Base-by-base conservation (phyloP, 495 filamentous ascomycete genomes). In the Hypoxylon intermedium region DNA sequence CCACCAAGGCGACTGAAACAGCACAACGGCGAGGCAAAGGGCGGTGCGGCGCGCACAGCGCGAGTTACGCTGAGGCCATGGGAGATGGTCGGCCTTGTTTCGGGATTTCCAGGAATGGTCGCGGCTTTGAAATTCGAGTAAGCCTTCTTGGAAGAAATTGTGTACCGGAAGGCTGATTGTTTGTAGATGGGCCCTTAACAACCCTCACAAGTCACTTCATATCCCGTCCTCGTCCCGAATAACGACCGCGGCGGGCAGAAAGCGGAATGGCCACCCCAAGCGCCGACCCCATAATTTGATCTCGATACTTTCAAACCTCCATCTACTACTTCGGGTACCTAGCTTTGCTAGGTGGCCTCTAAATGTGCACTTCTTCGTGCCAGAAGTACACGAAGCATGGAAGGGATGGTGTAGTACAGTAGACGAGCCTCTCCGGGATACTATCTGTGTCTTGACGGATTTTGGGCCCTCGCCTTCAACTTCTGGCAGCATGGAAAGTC, bases 101-200 rank as follows among this genome's bases (percentile, higher is more conserved):
- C 89, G 2, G 94, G 95, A 0, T 98, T 98, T 63, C 90, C 89
- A 11, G 92, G 87, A 49, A 85, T 87, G 61, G 84, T 91, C 15
- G 91, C 90, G 1, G 94, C 95, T 2, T 74, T 98, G 57, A 94
- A 98, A 67, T 98, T 98, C 65, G 94, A 98, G 91, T 97, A 82
- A 60, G 89, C 77, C 13, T 31, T n/a, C 26, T 13, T 13, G 15
- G 4, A 16, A 5, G 9, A 12, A 13, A 6, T 45, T 26, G 44
- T 11, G 34, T 9, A 40, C 21, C 20, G 7, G 20, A 41, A 37
- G 12, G 20, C 44, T 68, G 47, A 55, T 30, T n/a, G 36, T 50
- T 18, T 31, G 12, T 50, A 94, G 90, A 82, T 98, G 93, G 93
- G 93, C 93, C 28, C 91, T 93, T 82, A 91, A 89, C 60, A 89